Evolutionary conservation across 75 land plant genomes (phyloP), one percentile per base, ranked within the genome.

Genomic region (Pinus taeda): DNA sequence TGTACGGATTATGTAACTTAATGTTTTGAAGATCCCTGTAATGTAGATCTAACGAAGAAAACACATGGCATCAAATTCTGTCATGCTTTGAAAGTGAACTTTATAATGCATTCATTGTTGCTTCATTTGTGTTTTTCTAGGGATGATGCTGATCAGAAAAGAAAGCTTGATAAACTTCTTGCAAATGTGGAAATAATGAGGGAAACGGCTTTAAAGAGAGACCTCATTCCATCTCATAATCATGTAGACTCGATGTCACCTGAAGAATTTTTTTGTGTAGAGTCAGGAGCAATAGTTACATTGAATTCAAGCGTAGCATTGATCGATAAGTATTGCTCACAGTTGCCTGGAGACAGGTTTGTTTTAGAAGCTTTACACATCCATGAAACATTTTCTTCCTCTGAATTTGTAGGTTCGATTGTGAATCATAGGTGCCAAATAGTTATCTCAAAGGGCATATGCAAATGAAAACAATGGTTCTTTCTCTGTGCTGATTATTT

Each of bases 311-410:
- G 90, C 57, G 78, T 92, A 61, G n/a, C 71, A 17, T 84, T 90
- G 76, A 78, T 90, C 77, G 77, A 90, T 76, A 80, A 74, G 55
- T 92, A 86, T 75, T 92, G 94, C 75, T 88, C 90, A 13, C 74
- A 85, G 58, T 85, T 92, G 53, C 94, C 94, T 59, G 83, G 90
- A 75, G 94, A 92, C 65, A 77, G 82, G 93, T 88, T 57, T 55
- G 85, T 74, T 70, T 9, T 55, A 24, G 61, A 14, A 49, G 13
- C 9, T 70, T 55, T 49, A 63, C 5, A 15, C n/a, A 36, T 66
- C 20, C 37, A 22, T n/a, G 33, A 73, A 13, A 18, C 22, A 11
- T 66, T 76, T 33, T 29, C 5, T 57, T 74, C 63, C 29, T 17
- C 21, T 21, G 17, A 21, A 21, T 63, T 9, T 39, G 3, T 69